Evolutionary conservation across 208 protist species (phyloP).

Genomic region (Strigomonas culicis): DNA sequence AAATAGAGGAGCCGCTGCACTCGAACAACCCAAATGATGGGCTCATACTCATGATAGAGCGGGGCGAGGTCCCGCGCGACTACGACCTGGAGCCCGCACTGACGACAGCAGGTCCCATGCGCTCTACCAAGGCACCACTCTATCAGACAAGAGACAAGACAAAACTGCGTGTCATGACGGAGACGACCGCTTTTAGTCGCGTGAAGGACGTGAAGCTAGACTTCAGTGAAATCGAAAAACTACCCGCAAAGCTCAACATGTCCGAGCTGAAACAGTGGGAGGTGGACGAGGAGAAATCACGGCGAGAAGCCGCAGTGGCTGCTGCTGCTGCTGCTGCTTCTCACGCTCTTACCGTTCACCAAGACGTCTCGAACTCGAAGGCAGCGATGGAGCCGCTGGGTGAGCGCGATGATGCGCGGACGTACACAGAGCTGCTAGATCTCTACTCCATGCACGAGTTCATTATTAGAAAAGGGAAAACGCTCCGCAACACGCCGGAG

Average conservation of each 20-base stretch:
- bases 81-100: slow-evolving; percentile 63
- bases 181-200: slow-evolving; percentile 45
- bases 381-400: not conserved
- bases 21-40: slow-evolving; percentile 19
- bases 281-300: slow-evolving; percentile 22
- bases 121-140: slow-evolving; percentile 30
- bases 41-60: slow-evolving; percentile 43
- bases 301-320: not conserved
- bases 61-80: slow-evolving; percentile 31
- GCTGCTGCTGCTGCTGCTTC: not conserved
- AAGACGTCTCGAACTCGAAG: too few species aligned
- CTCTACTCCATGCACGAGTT: slow-evolving; percentile 95
- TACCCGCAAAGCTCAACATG: slow-evolving; percentile 72
- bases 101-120: slow-evolving; percentile 53
- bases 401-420: slow-evolving; percentile 67
- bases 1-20: too few species aligned
- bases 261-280: slow-evolving; percentile 70
- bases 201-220: slow-evolving; percentile 73
- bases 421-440: slow-evolving; percentile 90
- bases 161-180: slow-evolving; percentile 51
- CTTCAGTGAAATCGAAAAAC: slow-evolving; percentile 57
- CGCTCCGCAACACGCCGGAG: slow-evolving; percentile 87
- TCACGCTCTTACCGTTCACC: too few species aligned
- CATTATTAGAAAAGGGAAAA: slow-evolving; percentile 88
- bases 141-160: slow-evolving; percentile 21